Conservation (phyloP, 164 flowering plant genomes). For the Chimonanthus praecox region DNA sequence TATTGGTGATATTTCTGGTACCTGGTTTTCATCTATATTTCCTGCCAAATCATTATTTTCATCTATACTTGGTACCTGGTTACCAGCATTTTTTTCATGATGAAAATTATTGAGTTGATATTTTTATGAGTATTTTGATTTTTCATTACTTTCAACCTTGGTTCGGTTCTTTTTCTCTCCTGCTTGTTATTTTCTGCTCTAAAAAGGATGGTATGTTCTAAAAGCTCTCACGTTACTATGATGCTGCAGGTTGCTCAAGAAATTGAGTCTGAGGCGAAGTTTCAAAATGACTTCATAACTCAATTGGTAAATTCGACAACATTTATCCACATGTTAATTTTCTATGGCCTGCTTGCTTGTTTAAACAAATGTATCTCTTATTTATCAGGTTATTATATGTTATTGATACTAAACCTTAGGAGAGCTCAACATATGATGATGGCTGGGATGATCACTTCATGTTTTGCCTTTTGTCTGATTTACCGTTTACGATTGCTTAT, state of each 20-base stretch:
- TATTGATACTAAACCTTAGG: background rate
- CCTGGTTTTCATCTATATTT: too few species aligned
- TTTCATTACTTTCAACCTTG: background rate
- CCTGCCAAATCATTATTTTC: too few species aligned
- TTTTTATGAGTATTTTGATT: background rate
- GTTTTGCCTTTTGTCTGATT: background rate
- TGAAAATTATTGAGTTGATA: background rate
- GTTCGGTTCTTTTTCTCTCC: background rate
- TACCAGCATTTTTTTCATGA: too few species aligned
- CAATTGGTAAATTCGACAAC: slow-evolving; percentile 29
- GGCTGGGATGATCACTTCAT: background rate
- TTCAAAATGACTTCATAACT: slow-evolving; percentile 37
- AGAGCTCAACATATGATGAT: too few species aligned
- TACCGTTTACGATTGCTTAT: too few species aligned
- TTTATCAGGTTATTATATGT: background rate
- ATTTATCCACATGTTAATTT: background rate
- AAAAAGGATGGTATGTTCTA: too few species aligned
- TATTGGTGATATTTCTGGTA: too few species aligned
- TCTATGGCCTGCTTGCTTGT: background rate
- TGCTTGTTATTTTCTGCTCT: background rate
- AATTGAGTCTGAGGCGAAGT: slow-evolving; percentile 45
- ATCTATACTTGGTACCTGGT: too few species aligned
- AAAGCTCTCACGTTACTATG: slow-evolving; percentile 9
- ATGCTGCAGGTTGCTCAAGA: slow-evolving; percentile 51
- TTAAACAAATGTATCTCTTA: background rate